These are phyloP conservation scores for Neonectria coccinea DNA, from an alignment of 2,329 filamentous ascomycete genomes.

Conservation along the genomic window DNA sequence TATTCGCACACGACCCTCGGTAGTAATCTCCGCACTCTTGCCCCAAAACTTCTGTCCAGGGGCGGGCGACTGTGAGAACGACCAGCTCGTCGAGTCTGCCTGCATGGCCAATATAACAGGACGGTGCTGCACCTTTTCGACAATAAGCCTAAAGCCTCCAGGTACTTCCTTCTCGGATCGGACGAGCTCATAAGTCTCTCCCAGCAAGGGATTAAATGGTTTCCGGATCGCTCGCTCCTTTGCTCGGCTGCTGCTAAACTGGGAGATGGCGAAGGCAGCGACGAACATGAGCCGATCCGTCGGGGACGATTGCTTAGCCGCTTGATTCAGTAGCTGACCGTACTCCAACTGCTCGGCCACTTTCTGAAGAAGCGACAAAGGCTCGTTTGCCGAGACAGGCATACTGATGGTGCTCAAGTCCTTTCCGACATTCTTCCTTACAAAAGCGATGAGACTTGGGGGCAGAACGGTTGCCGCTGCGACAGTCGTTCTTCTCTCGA, in stretches of 20 bases:
- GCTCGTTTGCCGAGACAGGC: conserved; percentile 97
- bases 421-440: conserved; percentile 98
- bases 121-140: conserved; percentile 94
- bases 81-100: conserved; percentile 88
- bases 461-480: conserved; percentile 81
- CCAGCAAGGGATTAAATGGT: conserved; percentile 96
- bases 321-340: conserved; percentile 82
- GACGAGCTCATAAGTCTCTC: conserved; percentile 94
- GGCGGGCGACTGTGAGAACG: conserved; percentile 85
- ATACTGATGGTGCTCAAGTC: conserved; percentile 97
- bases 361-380: conserved; percentile 87
- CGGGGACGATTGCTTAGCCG: conserved; percentile 70
- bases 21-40: conserved; percentile 93
- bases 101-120: conserved; percentile 94
- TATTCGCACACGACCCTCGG: conserved; percentile 86
- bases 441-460: conserved; percentile 91
- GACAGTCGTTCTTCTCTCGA: conserved; percentile 77
- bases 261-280: conserved; percentile 89
- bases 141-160: conserved; percentile 86
- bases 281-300: conserved; percentile 84
- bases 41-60: conserved; percentile 99
- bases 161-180: conserved; percentile 80
- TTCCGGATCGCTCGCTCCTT: conserved; percentile 95
- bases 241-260: conserved; percentile 82
- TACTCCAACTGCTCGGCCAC: conserved; percentile 94